phyloP scores from a whole-genome alignment of 2,329 filamentous ascomycete species.

The Clonostachys solani region DNA sequence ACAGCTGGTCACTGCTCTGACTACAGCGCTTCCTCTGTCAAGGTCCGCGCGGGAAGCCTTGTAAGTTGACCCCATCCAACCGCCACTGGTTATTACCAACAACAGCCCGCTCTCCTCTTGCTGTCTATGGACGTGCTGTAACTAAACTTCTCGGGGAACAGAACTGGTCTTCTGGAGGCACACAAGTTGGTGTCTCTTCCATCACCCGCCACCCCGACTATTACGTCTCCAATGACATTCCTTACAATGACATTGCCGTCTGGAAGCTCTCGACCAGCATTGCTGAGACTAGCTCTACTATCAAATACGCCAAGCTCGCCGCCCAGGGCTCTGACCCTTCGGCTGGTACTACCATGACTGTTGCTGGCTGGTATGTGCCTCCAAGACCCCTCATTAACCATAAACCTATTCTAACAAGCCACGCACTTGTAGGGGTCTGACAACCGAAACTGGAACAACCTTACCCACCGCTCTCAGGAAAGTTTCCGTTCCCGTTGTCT shows the following conservation, averaged over 20 bases:
- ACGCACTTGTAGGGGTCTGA: conserved; percentile 1
- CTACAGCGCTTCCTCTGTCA: conserved; percentile 7
- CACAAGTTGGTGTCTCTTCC: conserved; percentile 12
- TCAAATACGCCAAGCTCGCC: conserved; percentile 3
- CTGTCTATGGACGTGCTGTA: not conserved
- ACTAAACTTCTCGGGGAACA: no score
- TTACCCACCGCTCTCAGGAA: conserved; percentile 16
- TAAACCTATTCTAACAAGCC: not conserved
- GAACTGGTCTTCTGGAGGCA: conserved; percentile 11
- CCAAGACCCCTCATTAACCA: not conserved
- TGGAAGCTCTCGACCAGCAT: conserved; percentile 17
- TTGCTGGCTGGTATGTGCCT: conserved; percentile 4
- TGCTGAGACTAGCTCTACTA: not conserved
- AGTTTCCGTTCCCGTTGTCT: conserved; percentile 21
- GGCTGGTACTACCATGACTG: not conserved
- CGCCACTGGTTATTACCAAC: no score
- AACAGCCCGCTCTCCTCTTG: not conserved
- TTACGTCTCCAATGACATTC: conserved; percentile 6
- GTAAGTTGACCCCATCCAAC: conserved; percentile 3
- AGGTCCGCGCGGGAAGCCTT: conserved; percentile 17
- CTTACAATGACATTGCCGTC: conserved; percentile 20
- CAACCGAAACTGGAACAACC: conserved; percentile 4
- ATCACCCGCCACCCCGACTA: conserved; percentile 16
- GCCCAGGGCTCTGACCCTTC: conserved; percentile 2
- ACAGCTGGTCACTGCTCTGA: conserved; percentile 22